Evolutionary conservation across 768 basidiomycete genomes (phyloP).

Genomic region (Xanthoconium stramineum): DNA sequence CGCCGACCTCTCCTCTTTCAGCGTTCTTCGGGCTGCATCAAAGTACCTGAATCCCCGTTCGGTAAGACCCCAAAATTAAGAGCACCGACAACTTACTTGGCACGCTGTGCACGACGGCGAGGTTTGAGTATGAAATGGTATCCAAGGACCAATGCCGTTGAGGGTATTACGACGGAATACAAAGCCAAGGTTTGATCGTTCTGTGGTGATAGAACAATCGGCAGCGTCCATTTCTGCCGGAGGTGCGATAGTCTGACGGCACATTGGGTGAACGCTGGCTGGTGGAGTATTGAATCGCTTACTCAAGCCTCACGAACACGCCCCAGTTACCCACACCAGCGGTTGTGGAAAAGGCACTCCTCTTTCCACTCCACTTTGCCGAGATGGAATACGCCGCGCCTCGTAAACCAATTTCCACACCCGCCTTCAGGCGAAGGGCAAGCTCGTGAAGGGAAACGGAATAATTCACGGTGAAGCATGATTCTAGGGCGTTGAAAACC

Average conservation of each 20-base stretch:
- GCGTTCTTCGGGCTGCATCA: slow-evolving; percentile 56
- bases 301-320: slow-evolving; percentile 58
- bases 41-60: slow-evolving; percentile 51
- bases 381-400: slow-evolving; percentile 44
- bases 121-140: slow-evolving; percentile 61
- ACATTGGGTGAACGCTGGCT: slow-evolving; percentile 12
- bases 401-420: slow-evolving; percentile 45
- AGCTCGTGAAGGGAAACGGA: slow-evolving; percentile 54
- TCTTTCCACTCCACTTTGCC: slow-evolving; percentile 49
- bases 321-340: slow-evolving; percentile 45
- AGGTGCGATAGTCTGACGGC: slow-evolving; percentile 48
- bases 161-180: slow-evolving; percentile 53
- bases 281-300: slow-evolving; percentile 13
- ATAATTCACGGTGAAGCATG: slow-evolving; percentile 50
- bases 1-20: slow-evolving; percentile 63
- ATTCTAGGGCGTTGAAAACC: slow-evolving; percentile 43
- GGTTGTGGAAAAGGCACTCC: slow-evolving; percentile 40
- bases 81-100: slow-evolving; percentile 40
- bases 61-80: slow-evolving; percentile 11
- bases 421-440: slow-evolving; percentile 48
- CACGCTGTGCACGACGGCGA: slow-evolving; percentile 48
- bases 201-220: slow-evolving; percentile 54
- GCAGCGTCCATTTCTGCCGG: slow-evolving; percentile 55
- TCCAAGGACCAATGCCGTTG: slow-evolving; percentile 46
- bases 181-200: slow-evolving; percentile 45